Evolutionary conservation across 805 yeast species (phyloP).

Genomic region (Yarrowia osloensis): DNA sequence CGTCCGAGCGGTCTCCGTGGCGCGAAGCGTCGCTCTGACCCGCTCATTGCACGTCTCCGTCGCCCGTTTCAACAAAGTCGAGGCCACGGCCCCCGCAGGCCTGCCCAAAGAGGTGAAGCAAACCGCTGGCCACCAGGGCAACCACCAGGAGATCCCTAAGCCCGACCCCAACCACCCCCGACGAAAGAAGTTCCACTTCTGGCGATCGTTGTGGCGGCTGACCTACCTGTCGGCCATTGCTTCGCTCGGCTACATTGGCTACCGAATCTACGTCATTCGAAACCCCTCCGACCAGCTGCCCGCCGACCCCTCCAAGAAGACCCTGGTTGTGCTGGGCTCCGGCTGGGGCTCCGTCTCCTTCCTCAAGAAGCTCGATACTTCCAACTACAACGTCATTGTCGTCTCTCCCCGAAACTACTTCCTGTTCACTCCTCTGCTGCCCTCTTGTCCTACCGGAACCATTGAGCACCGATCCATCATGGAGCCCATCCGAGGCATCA

Average conservation of each 20-base stretch:
- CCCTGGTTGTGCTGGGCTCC: constrained; percentile 68
- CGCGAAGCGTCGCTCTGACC: constrained; percentile 15
- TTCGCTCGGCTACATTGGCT: constrained; percentile 61
- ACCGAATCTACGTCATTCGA: constrained; percentile 47
- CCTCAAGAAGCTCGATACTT: constrained; percentile 79
- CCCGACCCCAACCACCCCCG: constrained; percentile 19
- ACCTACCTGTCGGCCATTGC: constrained; percentile 54
- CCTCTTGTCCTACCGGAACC: constrained; percentile 93
- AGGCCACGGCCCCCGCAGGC: not conserved
- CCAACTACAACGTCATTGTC: constrained; percentile 82
- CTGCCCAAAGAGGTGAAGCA: constrained; percentile 23
- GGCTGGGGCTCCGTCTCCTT: constrained; percentile 95
- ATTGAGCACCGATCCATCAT: constrained; percentile 85
- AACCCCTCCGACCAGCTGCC: constrained; percentile 45
- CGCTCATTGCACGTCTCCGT: constrained; percentile 9
- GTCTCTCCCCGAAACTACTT: constrained; percentile 95
- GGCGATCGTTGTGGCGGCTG: constrained; percentile 51
- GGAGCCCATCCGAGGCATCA: constrained; percentile 87
- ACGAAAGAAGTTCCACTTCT: constrained; percentile 37
- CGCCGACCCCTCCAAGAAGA: constrained; percentile 63
- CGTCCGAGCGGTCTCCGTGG: constrained; percentile 17
- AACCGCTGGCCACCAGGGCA: constrained; percentile 4
- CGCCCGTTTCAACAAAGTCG: constrained; percentile 8
- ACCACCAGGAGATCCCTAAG: constrained; percentile 16
- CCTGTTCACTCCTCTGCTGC: constrained; percentile 92